phyloP scores from a whole-genome alignment of 2,329 filamentous ascomycete species.

The Laburnicola sp. region DNA sequence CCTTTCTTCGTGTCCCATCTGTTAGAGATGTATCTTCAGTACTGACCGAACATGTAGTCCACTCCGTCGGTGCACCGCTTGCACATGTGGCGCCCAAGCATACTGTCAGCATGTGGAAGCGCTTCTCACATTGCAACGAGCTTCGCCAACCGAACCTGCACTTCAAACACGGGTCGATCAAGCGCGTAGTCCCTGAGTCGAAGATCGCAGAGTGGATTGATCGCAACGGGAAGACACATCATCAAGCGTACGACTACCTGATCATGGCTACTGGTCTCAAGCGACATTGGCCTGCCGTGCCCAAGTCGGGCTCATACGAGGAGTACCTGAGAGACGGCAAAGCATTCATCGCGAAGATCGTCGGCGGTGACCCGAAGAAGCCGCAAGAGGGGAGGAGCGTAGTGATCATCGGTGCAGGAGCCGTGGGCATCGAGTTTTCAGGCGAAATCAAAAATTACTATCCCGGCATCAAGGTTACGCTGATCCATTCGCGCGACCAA shows the following conservation, averaged over 20 bases:
- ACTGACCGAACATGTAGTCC: slow-evolving; percentile 56
- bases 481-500: slow-evolving; percentile 71
- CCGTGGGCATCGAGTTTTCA: slow-evolving; percentile 81
- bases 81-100: slow-evolving; percentile 67
- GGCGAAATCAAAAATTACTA: slow-evolving; percentile 72
- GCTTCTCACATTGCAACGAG: slow-evolving; percentile 67
- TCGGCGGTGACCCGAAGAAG: slow-evolving; percentile 30
- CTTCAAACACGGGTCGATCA: slow-evolving; percentile 68
- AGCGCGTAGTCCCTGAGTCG: slow-evolving; percentile 59
- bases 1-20: too few relatives aligned
- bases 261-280: slow-evolving; percentile 71
- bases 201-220: slow-evolving; percentile 63
- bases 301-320: slow-evolving; percentile 64
- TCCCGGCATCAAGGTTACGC: slow-evolving; percentile 67
- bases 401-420: slow-evolving; percentile 74
- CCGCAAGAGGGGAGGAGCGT: slow-evolving; percentile 53
- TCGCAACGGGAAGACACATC: slow-evolving; percentile 52
- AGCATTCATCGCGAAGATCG: slow-evolving; percentile 58
- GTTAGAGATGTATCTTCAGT: slow-evolving; percentile 9
- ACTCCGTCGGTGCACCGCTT: slow-evolving; percentile 75
- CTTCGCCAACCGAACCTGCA: slow-evolving; percentile 65
- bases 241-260: slow-evolving; percentile 70
- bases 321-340: slow-evolving; percentile 65
- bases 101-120: slow-evolving; percentile 70
- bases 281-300: slow-evolving; percentile 72